Evolutionary conservation across 345 rosid species (phyloP).

Genomic region (Aquilaria yunnanensis): DNA sequence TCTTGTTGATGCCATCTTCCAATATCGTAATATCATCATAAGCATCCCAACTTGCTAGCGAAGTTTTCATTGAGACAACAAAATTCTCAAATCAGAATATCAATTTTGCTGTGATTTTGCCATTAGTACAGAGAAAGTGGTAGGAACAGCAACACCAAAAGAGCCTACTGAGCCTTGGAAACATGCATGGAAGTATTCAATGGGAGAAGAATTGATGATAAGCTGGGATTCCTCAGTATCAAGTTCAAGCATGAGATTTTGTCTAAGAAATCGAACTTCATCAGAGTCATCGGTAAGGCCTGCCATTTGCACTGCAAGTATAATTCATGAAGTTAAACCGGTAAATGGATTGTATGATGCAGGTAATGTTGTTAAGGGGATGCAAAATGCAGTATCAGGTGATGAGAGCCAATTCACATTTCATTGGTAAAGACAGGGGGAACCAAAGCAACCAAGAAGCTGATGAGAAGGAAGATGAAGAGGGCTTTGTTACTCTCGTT

Average conservation of each 20-base stretch:
- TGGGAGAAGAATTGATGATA: slow-evolving; percentile 64
- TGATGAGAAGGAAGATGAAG: slow-evolving; percentile 29
- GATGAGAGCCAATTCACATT: not conserved
- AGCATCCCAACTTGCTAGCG: too few species aligned
- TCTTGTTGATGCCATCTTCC: not conserved
- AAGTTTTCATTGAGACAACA: too few species aligned
- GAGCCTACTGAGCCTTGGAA: slow-evolving; percentile 50
- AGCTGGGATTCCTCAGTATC: slow-evolving; percentile 40
- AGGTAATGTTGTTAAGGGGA: slow-evolving; percentile 62
- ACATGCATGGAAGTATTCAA: slow-evolving; percentile 72
- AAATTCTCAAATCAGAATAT: too few species aligned
- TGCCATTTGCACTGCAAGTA: not conserved
- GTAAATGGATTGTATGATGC: not conserved
- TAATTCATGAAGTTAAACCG: not conserved
- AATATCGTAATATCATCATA: not conserved
- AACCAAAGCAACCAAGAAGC: slow-evolving; percentile 13
- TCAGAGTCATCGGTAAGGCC: slow-evolving; percentile 39
- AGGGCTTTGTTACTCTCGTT: slow-evolving; percentile 49
- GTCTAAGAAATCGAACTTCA: slow-evolving; percentile 30
- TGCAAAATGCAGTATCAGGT: slow-evolving; percentile 55
- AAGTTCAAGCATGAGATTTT: slow-evolving; percentile 26
- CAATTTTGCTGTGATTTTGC: slow-evolving; percentile 20
- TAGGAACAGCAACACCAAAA: slow-evolving; percentile 72
- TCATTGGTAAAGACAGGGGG: not conserved
- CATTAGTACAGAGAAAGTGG: slow-evolving; percentile 84